A percentile compares a stretch with the other conserved stretches of the same genome.
Conservation (phyloP, 495 filamentous ascomycete species). For the Trichocladium antarcticum region DNA sequence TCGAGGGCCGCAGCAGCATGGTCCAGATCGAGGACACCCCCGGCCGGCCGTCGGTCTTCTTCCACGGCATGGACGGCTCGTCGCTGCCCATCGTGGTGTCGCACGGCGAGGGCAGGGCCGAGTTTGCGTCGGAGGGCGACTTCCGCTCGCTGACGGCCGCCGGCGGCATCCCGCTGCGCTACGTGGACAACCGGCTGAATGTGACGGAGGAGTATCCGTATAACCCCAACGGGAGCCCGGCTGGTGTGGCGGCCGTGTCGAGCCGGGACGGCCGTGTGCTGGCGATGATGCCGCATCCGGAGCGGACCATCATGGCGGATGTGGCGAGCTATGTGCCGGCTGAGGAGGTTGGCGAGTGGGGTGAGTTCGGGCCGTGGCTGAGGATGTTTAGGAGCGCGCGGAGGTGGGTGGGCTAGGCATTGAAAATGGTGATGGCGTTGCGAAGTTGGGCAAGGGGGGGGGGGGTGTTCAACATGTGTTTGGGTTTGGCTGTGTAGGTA, state of each 20-base stretch:
- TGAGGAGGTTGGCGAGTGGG: constrained; percentile 56
- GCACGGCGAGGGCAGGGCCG: constrained; percentile 85
- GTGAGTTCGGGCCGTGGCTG: constrained; percentile 82
- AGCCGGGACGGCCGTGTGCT: constrained; percentile 75
- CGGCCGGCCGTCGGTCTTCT: constrained; percentile 63
- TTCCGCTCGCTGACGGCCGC: constrained; percentile 49
- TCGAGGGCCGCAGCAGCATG: constrained; percentile 85
- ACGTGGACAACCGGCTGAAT: constrained; percentile 66
- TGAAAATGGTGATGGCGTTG: neutral
- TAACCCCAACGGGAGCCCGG: constrained; percentile 88
- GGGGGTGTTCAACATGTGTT: no score
- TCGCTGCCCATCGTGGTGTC: constrained; percentile 78
- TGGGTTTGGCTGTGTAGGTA: no score
- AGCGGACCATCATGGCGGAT: constrained; percentile 77
- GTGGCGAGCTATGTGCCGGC: constrained; percentile 65
- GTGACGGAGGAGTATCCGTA: constrained; percentile 76
- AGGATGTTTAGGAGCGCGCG: constrained; percentile 70
- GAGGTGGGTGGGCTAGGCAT: constrained; percentile 62
- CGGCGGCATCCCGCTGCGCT: constrained; percentile 59
- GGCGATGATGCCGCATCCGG: constrained; percentile 94
- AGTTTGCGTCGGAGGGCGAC: constrained; percentile 46
- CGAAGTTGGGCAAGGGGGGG: neutral
- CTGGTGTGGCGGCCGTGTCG: constrained; percentile 73
- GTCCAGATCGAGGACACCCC: constrained; percentile 61
- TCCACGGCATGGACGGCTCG: constrained; percentile 81